Conservation (phyloP, 2,329 filamentous ascomycete genomes). For the Ophiostoma himal-ulmi region DNA sequence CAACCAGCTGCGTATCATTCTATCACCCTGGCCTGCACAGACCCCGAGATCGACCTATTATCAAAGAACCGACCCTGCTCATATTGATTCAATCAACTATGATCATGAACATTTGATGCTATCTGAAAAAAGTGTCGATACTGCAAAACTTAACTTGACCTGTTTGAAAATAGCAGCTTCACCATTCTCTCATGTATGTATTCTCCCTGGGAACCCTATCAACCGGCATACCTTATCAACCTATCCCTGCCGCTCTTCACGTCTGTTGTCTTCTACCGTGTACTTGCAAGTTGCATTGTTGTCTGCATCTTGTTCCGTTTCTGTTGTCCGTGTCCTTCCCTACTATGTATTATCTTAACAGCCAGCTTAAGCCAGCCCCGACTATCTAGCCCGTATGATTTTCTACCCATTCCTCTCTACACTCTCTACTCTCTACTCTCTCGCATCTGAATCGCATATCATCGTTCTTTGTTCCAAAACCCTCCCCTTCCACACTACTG, state of each 20-base stretch:
- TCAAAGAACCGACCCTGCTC: neutral
- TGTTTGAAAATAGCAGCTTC: neutral
- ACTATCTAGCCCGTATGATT: neutral
- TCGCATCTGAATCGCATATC: neutral
- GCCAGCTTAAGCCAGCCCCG: neutral
- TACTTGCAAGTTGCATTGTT: neutral
- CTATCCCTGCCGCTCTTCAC: neutral
- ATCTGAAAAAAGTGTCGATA: neutral
- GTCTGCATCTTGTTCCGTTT: neutral
- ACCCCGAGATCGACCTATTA: slow-evolving; percentile 3
- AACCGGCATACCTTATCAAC: neutral
- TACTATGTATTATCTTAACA: neutral
- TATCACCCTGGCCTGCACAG: slow-evolving; percentile 3
- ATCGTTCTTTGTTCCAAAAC: neutral
- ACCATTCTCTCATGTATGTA: neutral
- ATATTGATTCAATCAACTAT: neutral
- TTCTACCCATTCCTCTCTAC: neutral
- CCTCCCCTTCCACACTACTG: neutral
- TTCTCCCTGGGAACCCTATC: neutral
- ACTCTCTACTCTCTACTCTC: neutral
- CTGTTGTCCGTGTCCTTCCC: neutral
- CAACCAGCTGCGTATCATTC: neutral
- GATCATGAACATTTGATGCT: neutral
- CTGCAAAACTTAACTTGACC: neutral
- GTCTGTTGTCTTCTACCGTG: neutral